A percentile compares a stretch with the other conserved stretches of the same genome.
Evolutionary conservation across 2,329 filamentous ascomycete genomes (phyloP).

Genomic region (Neoascochyta sp.): DNA sequence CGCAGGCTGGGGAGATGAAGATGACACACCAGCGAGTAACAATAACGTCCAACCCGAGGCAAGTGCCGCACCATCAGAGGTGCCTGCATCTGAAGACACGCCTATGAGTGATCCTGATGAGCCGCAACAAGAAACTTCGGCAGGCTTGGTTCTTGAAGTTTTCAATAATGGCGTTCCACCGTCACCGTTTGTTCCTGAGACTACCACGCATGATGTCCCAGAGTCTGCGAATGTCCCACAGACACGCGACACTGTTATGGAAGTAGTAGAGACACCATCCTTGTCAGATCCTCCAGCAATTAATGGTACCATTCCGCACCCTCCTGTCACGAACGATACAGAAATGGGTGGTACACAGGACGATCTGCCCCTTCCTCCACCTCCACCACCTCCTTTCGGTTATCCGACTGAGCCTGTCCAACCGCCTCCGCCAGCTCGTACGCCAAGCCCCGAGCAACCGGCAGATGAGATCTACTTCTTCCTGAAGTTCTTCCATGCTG

Average conservation of each 20-base stretch:
- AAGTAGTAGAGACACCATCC: slow-evolving; percentile 16
- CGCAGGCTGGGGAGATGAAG: too few relatives aligned
- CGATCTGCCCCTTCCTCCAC: slow-evolving; percentile 19
- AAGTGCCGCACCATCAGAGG: slow-evolving; percentile 4
- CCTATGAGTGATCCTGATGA: slow-evolving; percentile 41
- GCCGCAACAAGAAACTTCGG: slow-evolving; percentile 4
- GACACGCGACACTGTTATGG: slow-evolving; percentile 21
- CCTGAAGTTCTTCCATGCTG: slow-evolving; percentile 39
- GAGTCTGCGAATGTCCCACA: too few relatives aligned
- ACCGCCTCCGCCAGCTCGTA: slow-evolving; percentile 15
- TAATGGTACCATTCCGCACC: slow-evolving; percentile 18
- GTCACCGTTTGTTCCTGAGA: too few relatives aligned
- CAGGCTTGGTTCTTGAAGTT: too few relatives aligned
- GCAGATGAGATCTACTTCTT: slow-evolving; percentile 41
- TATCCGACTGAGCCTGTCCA: slow-evolving; percentile 13
- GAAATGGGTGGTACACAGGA: slow-evolving; percentile 39
- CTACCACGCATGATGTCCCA: too few relatives aligned
- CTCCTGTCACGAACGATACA: too few relatives aligned
- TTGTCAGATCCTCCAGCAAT: slow-evolving; percentile 17
- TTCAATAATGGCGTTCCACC: too few relatives aligned
- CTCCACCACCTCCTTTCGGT: slow-evolving; percentile 18
- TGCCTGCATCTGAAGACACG: slow-evolving; percentile 30
- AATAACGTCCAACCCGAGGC: slow-evolving; percentile 3
- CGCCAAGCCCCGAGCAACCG: slow-evolving; percentile 19
- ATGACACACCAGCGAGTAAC: slow-evolving; percentile 1